Evolutionary conservation across 176 grass and related monocot species (phyloP).

Genomic region (Olyra latifolia): DNA sequence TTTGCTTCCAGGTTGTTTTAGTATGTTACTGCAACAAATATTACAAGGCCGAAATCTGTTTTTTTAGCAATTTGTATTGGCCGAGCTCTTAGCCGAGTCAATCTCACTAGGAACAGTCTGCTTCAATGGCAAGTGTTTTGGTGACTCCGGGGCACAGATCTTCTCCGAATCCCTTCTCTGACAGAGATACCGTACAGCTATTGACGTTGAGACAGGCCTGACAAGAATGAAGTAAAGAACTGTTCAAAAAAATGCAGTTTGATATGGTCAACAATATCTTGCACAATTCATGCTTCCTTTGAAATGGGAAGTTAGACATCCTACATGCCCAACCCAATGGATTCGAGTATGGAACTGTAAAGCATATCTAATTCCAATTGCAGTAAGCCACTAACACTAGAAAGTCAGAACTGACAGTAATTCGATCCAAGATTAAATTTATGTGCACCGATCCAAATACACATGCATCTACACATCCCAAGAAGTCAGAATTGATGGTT

Average conservation of each 20-base stretch:
- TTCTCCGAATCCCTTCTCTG: conserved; percentile 52
- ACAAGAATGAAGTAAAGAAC: conserved; percentile 25
- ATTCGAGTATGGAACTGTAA: neutral
- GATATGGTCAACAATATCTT: conserved; percentile 19
- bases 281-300: conserved; percentile 20
- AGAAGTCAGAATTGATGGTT: conserved; percentile 27
- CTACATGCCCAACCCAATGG: neutral
- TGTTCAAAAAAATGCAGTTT: conserved; percentile 21
- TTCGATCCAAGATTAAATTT: conserved; percentile 43
- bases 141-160: conserved; percentile 65
- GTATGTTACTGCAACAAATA: neutral
- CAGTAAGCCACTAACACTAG: neutral
- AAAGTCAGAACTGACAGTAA: conserved; percentile 33
- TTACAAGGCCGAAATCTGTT: neutral
- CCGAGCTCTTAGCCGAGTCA: neutral
- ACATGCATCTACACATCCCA: conserved; percentile 38
- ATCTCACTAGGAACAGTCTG: conserved; percentile 56
- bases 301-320: conserved; percentile 14
- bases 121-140: conserved; percentile 81
- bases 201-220: conserved; percentile 71
- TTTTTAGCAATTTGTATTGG: conserved; percentile 12
- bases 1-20: neutral
- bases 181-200: conserved; percentile 58
- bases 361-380: conserved; percentile 26
- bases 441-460: conserved; percentile 43